These are phyloP conservation scores for Heteromeles arbutifolia DNA, from an alignment of 306 rosid species.

Conservation along the genomic window DNA sequence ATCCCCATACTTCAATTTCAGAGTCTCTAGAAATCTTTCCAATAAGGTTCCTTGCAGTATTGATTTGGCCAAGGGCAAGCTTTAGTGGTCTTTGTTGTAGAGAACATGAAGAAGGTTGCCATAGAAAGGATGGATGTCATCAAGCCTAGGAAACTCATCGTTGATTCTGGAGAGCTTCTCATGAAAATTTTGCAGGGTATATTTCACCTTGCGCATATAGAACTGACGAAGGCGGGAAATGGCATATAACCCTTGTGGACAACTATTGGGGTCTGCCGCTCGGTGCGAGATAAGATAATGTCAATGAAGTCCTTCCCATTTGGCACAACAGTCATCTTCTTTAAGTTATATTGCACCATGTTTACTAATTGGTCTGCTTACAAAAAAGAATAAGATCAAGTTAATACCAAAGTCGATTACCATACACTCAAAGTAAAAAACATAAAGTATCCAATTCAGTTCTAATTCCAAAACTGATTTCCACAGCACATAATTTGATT, in stretches of 20 bases:
- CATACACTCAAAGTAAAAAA: not conserved
- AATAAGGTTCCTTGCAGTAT: slow-evolving; percentile 77
- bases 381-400: not conserved
- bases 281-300: slow-evolving; percentile 80
- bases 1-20: slow-evolving; percentile 78
- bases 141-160: slow-evolving; percentile 81
- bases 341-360: slow-evolving; percentile 87
- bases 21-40: slow-evolving; percentile 74
- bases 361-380: not conserved
- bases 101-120: slow-evolving; percentile 84
- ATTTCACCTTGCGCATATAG: slow-evolving; percentile 88
- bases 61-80: slow-evolving; percentile 91
- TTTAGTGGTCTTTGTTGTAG: slow-evolving; percentile 89
- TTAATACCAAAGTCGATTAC: not conserved
- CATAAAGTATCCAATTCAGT: not conserved
- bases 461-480: not conserved
- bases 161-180: slow-evolving; percentile 72
- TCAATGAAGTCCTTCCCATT: slow-evolving; percentile 77
- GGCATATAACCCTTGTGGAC: slow-evolving; percentile 77
- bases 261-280: slow-evolving; percentile 81
- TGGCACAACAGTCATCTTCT: slow-evolving; percentile 86
- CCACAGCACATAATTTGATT: not conserved
- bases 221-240: slow-evolving; percentile 71
- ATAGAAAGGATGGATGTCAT: slow-evolving; percentile 71
- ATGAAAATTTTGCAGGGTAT: slow-evolving; percentile 60